Base-by-base conservation (phyloP, 192 early-diverging fungal species). In the Podila minutissima region DNA sequence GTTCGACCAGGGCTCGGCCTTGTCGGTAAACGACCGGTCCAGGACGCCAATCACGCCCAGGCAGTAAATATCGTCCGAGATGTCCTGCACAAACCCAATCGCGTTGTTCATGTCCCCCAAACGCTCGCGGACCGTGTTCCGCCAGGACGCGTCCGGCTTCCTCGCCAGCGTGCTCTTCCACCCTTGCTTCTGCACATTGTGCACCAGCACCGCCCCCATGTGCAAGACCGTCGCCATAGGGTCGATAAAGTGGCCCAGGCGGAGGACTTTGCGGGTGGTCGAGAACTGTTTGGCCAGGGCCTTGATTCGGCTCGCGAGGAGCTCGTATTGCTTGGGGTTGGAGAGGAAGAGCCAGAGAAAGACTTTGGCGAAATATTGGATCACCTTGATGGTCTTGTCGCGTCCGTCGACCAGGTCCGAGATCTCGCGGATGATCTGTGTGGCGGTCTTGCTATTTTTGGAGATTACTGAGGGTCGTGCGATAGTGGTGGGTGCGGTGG, bases 291-390 rank as follows among this genome's bases (percentile, higher is more conserved):
- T 87, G n/a, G 92, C 86, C 10, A 93, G 69, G 22, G 83, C 72
- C 20, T 83, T 75, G 61, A 81, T n/a, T 3, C 77, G 65, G 26
- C 61, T 53, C 3, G 71, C 71, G 11, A 81, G 57, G 33, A 73
- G 28, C 28, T 63, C 37, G 37, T 81, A 69, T 32, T 69, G 66
- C 9, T 64, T 72, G 24, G 74, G 72, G 55, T 82, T 51, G 7
- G 64, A 66, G 15, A 82, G 59, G 53, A 78, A 72, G 38, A 74
- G 35, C 84, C 81, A 91, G 31, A 95, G 82, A 26, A 93, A 76
- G n/a, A 94, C 72, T 66, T 96, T 96, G 69, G 89, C 74, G 51
- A 86, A 76, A 72, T 96, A 96, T 71, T 96, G 95, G 33, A 92
- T 68, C 32, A 91, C 71, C 66, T 96, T 96, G 64, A 96, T 84